A percentile compares a stretch with the other conserved stretches of the same genome.
Evolutionary conservation across 2,329 filamentous ascomycete genomes (phyloP).

Genomic region (Triangularia setosa): DNA sequence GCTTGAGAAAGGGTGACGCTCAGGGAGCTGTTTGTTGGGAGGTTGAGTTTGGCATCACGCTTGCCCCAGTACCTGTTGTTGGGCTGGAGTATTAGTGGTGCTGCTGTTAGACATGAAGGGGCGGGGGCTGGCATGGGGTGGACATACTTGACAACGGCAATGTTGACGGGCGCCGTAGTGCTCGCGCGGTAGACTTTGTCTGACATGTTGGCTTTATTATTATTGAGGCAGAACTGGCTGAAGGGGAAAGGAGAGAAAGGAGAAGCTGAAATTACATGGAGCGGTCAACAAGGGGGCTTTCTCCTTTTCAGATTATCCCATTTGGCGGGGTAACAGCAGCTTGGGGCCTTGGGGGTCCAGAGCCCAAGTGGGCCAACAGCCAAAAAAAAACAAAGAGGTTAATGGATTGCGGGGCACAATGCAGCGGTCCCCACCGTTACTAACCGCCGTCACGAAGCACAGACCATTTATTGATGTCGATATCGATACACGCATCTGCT

Average conservation of each 20-base stretch:
- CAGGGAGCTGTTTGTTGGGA: slow-evolving; percentile 96
- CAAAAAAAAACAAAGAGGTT: background rate
- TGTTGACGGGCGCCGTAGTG: slow-evolving; percentile 96
- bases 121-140: background rate
- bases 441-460: no score
- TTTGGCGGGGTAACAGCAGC: background rate
- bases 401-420: background rate
- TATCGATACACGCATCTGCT: no score
- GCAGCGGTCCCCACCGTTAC: background rate
- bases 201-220: slow-evolving; percentile 18
- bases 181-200: slow-evolving; percentile 77
- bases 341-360: background rate
- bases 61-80: slow-evolving; percentile 86
- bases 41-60: slow-evolving; percentile 86
- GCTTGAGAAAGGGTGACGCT: slow-evolving; percentile 93
- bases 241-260: background rate
- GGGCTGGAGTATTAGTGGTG: slow-evolving; percentile 27
- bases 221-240: background rate
- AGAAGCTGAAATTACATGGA: background rate
- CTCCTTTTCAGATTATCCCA: background rate
- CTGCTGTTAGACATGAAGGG: background rate
- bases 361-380: background rate
- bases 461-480: no score
- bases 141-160: slow-evolving; percentile 87
- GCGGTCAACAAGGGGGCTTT: slow-evolving; percentile 6